Evolutionary conservation across 1,139 yeast genomes (phyloP), one percentile per base, ranked within the genome.

Genomic region (Pichia terricola): DNA sequence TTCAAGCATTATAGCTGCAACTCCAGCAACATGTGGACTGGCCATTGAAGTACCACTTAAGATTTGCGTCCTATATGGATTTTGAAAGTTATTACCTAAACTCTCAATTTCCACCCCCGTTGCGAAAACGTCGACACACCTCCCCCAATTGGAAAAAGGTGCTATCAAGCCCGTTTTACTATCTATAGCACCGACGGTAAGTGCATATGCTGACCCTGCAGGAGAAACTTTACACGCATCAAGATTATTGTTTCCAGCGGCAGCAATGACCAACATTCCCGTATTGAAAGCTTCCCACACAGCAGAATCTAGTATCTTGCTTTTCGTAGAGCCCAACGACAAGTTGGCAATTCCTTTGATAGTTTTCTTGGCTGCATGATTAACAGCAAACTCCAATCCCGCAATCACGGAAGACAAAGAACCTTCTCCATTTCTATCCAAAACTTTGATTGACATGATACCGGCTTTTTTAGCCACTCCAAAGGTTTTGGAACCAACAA

Each of bases 31-130:
- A 2, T 79, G 69, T 0, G 96, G 96, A 1, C 95, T 72, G 0
- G 95, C 79, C 87, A 86, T 86, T 1, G 95, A 86, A 0, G 96
- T 87, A 0, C 96, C 96, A 2, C 94, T 79, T 49, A 81, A 70
- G 4, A 60, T 54, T 39, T 68, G 74, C 1, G 77, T 67, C 4
- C 54, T 53, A 37, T 57, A 43, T 7, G 42, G 37, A 8, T 48
- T 39, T n/a, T 7, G 1, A 7, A 2, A 10, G 37, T 51, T 45
- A 16, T 60, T 59, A n/a, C 61, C 64, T 10, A 73, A 72, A 54
- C 81, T 77, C 43, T 60, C 64, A 2, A 88, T 80, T 40, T 69
- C 67, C 0, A 81, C 83, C 0, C 96, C 96, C 38, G 91, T 76
- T 0, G 95, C 88, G 64, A 84, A 82, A 1, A 84, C 69, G 58